A percentile compares a stretch with the other conserved stretches of the same genome.
These are phyloP conservation scores for Chenopodium album DNA, from an alignment of 148 eudicot genomes.

Conservation along the genomic window DNA sequence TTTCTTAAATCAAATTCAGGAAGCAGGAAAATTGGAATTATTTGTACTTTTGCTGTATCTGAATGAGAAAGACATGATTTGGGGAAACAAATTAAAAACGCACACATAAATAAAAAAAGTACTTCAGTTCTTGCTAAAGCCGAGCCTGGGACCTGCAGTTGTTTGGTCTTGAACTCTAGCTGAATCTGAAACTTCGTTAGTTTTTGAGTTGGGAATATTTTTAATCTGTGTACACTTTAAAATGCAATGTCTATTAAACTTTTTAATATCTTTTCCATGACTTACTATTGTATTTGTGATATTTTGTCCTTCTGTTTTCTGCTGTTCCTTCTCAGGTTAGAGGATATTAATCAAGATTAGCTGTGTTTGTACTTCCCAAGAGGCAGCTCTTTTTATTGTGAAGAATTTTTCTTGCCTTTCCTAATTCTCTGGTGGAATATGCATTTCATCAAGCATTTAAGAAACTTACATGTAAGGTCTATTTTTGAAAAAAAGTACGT, in stretches of 20 bases:
- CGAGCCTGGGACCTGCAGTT: no score
- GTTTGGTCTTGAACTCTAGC: no score
- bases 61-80: no score
- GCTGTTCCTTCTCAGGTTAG: background rate
- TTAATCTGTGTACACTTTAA: no score
- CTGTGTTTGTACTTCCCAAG: background rate
- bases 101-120: no score
- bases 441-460: slow-evolving; percentile 42
- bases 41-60: no score
- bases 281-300: background rate
- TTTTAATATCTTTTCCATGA: background rate
- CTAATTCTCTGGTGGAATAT: slow-evolving; percentile 29
- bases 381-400: background rate
- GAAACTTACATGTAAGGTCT: slow-evolving; percentile 33
- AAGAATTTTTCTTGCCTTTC: background rate
- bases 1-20: no score
- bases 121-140: no score
- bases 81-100: no score
- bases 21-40: no score
- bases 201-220: no score
- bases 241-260: background rate
- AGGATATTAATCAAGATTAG: slow-evolving; percentile 16
- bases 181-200: no score
- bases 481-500: slow-evolving; percentile 28
- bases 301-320: background rate